Base-by-base conservation (phyloP, 208 protist genomes). In the Tritrichomonas musculus region DNA sequence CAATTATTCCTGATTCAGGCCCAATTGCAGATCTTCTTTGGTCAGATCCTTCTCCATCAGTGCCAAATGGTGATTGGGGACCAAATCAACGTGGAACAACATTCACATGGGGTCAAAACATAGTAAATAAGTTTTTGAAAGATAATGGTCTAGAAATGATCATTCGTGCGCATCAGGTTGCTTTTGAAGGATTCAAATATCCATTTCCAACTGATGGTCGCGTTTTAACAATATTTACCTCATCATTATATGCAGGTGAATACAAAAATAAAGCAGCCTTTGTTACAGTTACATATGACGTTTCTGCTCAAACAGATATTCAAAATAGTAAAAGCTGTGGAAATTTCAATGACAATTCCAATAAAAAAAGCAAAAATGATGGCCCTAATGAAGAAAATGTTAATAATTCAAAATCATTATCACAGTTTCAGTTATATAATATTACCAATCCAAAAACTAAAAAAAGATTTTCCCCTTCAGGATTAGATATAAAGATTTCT, bases 111-210 rank as follows among this genome's bases (percentile, higher is more conserved):
- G 99, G 99, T 17, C 94, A 96, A 27, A 98, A 99, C 94, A 97
- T 99, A 66, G 98, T 99, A 50, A 96, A 96, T 39, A 97, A 98
- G 93, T 99, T 99, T 94, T 95, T 99, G 3, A 96, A 98, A 93
- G 98, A 98, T 96, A 97, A 99, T 92, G 98, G 99, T 94, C 97
- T 99, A 93, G 99, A 99, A 94, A 96, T 99, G 17, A 98, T 99
- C 92, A 98, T 98, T 94, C 96, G 99, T 44, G 99, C 98, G 17
- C 99, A 99, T 95, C 98, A 99, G 95, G 97, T 98, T 1, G 80
- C 50, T 30, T 22, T 30, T 41, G 14, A 60, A 55, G 64, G 80
- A 33, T 60, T 60, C 22, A 39, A 17, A 2, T 92, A 44, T 60
- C 50, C 50, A 17, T 92, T 64, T 30, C 80, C 13, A 53, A 60